These are phyloP conservation scores for Parathielavia hyrcaniae DNA, from an alignment of 495 filamentous ascomycete genomes.

Conservation along the genomic window DNA sequence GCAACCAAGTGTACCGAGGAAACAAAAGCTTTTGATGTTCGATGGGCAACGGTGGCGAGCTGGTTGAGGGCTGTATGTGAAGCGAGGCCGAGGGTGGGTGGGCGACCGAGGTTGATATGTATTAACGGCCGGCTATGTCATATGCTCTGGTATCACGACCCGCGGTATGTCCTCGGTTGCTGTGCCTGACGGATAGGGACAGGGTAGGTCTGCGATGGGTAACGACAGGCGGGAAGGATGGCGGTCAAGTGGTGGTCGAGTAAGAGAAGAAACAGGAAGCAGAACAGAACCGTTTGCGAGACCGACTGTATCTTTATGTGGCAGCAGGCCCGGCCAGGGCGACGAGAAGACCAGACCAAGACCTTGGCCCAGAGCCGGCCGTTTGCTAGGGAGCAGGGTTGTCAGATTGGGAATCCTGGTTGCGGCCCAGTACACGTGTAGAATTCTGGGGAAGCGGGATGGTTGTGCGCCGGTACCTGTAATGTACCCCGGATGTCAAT, in stretches of 20 bases:
- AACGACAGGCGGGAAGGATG: neutral
- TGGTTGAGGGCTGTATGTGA: slow-evolving; percentile 10
- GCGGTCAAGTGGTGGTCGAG: slow-evolving; percentile 11
- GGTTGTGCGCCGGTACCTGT: slow-evolving; percentile 6
- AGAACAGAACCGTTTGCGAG: slow-evolving; percentile 10
- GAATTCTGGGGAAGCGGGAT: slow-evolving; percentile 25
- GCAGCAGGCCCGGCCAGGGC: slow-evolving; percentile 18
- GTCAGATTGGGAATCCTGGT: slow-evolving; percentile 17
- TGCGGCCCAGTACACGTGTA: slow-evolving; percentile 10
- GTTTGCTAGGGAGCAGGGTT: slow-evolving; percentile 16
- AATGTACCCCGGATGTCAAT: slow-evolving; percentile 9
- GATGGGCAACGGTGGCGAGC: slow-evolving; percentile 12
- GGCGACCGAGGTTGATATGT: slow-evolving; percentile 18
- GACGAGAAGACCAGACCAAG: slow-evolving; percentile 11
- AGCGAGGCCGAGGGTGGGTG: slow-evolving; percentile 8
- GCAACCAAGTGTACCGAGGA: neutral
- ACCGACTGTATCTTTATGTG: slow-evolving; percentile 20
- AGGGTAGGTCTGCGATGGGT: slow-evolving; percentile 8
- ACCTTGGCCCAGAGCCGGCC: slow-evolving; percentile 1
- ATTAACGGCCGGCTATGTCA: slow-evolving; percentile 20
- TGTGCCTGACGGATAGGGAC: slow-evolving; percentile 3
- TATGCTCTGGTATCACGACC: slow-evolving; percentile 9
- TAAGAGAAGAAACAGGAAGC: slow-evolving; percentile 17
- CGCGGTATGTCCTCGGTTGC: slow-evolving; percentile 9
- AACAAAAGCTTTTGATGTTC: slow-evolving; percentile 1